Conservation (phyloP, 2,329 filamentous ascomycete species). For the Xylaria hypoxylon region DNA sequence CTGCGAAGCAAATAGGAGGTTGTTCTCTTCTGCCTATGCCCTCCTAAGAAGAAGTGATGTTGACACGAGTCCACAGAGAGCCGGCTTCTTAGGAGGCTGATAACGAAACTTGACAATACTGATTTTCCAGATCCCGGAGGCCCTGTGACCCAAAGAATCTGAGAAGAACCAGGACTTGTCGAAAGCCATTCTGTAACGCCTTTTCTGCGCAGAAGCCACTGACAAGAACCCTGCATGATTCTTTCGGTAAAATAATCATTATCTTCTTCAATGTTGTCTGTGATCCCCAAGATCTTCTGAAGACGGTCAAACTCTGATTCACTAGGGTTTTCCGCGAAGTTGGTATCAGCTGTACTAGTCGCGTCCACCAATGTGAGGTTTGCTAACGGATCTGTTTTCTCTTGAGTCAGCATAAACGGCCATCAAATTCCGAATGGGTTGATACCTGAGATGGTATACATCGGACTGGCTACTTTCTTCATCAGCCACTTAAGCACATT, state of each 20-base stretch:
- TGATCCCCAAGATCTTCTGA: neutral
- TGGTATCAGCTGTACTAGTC: too few relatives aligned
- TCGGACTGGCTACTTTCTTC: neutral
- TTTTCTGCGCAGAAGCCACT: neutral
- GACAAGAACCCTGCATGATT: neutral
- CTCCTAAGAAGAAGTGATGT: neutral
- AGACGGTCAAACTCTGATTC: neutral
- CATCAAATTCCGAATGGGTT: too few relatives aligned
- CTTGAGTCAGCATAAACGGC: too few relatives aligned
- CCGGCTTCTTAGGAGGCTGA: neutral
- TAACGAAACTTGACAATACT: neutral
- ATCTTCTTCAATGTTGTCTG: neutral
- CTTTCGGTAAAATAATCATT: too few relatives aligned
- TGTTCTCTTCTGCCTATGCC: neutral
- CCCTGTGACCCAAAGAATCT: constrained; percentile 6
- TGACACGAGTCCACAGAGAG: neutral
- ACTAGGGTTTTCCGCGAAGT: too few relatives aligned
- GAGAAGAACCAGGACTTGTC: too few relatives aligned
- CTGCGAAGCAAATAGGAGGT: neutral
- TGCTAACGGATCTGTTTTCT: too few relatives aligned
- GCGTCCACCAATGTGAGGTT: too few relatives aligned
- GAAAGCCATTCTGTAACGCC: neutral
- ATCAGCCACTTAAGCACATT: neutral
- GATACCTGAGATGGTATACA: too few relatives aligned
- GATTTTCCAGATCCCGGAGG: constrained; percentile 8